phyloP scores from a whole-genome alignment of 495 filamentous ascomycete genomes.

The Penicillium simplicissimum region DNA sequence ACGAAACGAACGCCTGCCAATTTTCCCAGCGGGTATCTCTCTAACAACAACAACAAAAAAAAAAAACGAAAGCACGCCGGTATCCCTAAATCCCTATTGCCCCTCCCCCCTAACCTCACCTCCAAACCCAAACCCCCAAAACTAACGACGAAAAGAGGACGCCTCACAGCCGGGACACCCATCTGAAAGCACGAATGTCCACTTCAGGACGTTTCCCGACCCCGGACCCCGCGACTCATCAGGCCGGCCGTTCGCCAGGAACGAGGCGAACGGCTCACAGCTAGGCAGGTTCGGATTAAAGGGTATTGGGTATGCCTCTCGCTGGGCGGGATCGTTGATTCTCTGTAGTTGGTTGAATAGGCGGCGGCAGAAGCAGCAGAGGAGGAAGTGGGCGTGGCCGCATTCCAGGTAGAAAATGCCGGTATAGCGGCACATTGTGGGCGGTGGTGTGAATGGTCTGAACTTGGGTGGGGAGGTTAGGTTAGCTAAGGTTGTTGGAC shows the following conservation, averaged over 20 bases:
- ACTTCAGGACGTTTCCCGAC: conserved; percentile 58
- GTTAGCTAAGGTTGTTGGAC: too few species aligned
- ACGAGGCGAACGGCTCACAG: conserved; percentile 12
- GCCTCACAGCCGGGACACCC: background rate
- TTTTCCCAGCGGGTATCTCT: too few species aligned
- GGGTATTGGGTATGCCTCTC: background rate
- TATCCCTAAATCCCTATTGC: too few species aligned
- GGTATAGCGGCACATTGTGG: conserved; percentile 24
- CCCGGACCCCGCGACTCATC: conserved; percentile 23
- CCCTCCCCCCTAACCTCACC: too few species aligned
- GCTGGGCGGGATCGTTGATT: conserved; percentile 16
- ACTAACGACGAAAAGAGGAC: background rate
- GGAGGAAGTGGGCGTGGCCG: conserved; percentile 27
- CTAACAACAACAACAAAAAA: too few species aligned
- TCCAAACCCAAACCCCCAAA: background rate
- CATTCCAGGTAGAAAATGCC: conserved; percentile 21
- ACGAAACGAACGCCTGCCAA: background rate
- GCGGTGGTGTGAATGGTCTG: background rate
- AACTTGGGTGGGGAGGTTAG: too few species aligned
- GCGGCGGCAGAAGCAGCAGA: conserved; percentile 25
- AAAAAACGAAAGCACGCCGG: too few species aligned
- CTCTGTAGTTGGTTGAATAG: conserved; percentile 18
- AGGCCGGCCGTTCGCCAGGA: background rate
- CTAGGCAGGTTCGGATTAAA: conserved; percentile 11
- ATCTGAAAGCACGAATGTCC: conserved; percentile 5